Base-by-base conservation (phyloP, 306 rosid species). In the Dalbergia cultrata region DNA sequence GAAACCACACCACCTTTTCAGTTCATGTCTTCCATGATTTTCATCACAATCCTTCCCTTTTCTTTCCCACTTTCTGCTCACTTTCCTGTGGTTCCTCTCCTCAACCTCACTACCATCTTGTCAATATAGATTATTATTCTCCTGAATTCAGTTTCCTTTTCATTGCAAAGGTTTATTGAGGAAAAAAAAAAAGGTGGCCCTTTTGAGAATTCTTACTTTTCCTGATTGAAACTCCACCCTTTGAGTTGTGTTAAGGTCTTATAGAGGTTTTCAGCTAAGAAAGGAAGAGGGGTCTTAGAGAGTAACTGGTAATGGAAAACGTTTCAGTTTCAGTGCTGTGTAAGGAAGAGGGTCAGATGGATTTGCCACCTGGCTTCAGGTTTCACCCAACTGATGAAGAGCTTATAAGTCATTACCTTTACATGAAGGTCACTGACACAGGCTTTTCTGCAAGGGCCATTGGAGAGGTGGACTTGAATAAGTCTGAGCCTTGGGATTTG, bases 301-400 rank as follows among this genome's bases (percentile, higher is more conserved):
- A 34, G 75, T 49, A 4, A 53, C 33, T 57, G 54, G 19, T 19
- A 70, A 85, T 85, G 83, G 81, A 85, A 72, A 77, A 41, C 22
- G 41, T 59, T 77, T 47, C 68, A 13, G 41, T 37, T 49, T 13
- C 57, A 50, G 56, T 47, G 0, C 1, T 50, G 12, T 35, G 75
- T 50, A 72, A 72, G 81, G 85, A 52, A 66, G 81, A 69, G 61
- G 84, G 13, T 74, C 39, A 66, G 57, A 54, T 86, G 89, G 50
- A 69, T 74, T 86, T 86, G 74, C 86, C 86, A 13, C 84, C 89
- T 22, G 86, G 89, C 43, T 86, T 86, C 69, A 45, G 86, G 79
- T 86, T 86, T 79, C 89, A 86, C 34, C 89, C 89, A 22, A 86
- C 84, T 35, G 89, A 86, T 82, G 89, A 86, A 86, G 89, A 86